phyloP scores from a whole-genome alignment of 805 yeast species.

The Saccharomyces kudriavzevii region DNA sequence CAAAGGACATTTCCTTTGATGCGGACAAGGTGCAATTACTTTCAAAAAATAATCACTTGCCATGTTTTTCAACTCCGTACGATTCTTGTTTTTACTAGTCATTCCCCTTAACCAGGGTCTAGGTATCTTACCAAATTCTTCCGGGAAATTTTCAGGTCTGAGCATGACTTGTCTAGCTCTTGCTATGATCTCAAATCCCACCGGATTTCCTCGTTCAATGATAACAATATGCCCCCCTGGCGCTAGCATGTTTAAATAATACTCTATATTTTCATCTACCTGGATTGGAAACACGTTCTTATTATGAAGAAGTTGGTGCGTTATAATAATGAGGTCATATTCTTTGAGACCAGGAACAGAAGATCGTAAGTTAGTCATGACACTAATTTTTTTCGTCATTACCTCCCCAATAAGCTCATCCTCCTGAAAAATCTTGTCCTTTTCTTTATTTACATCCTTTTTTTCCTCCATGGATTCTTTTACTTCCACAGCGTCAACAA shows the following conservation, averaged over 20 bases:
- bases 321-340: conserved; percentile 78
- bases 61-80: conserved; percentile 5
- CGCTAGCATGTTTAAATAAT: conserved; percentile 49
- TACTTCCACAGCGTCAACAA: conserved; percentile 14
- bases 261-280: conserved; percentile 59
- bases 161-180: conserved; percentile 83
- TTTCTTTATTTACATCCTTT: conserved; percentile 3
- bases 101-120: conserved; percentile 57
- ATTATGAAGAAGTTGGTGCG: conserved; percentile 63
- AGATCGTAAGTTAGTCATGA: conserved; percentile 48
- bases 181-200: conserved; percentile 82
- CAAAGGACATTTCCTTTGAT: conserved; percentile 78
- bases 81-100: conserved; percentile 17
- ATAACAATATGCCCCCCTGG: conserved; percentile 77
- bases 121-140: conserved; percentile 56
- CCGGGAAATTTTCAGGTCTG: conserved; percentile 65
- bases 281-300: conserved; percentile 58
- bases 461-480: conserved; percentile 10
- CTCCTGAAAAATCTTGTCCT: conserved; percentile 18
- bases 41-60: conserved; percentile 45
- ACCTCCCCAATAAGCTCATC: conserved; percentile 44
- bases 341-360: conserved; percentile 41
- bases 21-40: conserved; percentile 84
- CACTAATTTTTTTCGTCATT: conserved; percentile 46
- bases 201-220: conserved; percentile 81